phyloP scores from a whole-genome alignment of 2,329 filamentous ascomycete genomes.

The Claviceps arundinis region DNA sequence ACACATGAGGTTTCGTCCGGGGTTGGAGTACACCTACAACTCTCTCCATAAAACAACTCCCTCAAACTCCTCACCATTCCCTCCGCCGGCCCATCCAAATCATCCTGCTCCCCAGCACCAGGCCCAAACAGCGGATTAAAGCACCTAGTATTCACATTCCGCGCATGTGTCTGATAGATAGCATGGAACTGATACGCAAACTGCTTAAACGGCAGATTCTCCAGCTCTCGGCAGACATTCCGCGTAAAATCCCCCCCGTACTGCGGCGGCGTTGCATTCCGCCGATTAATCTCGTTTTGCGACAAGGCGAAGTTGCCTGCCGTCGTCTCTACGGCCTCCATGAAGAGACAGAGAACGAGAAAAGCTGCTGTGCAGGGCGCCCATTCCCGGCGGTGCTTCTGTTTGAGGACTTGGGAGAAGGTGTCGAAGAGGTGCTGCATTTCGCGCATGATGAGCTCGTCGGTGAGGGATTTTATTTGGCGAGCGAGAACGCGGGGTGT shows the following conservation, averaged over 20 bases:
- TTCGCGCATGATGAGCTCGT: slow-evolving; percentile 40
- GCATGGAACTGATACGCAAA: slow-evolving; percentile 48
- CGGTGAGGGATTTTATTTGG: slow-evolving; percentile 42
- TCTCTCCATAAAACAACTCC: slow-evolving; percentile 27
- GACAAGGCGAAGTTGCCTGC: slow-evolving; percentile 38
- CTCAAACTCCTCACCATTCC: slow-evolving; percentile 34
- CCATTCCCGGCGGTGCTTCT: slow-evolving; percentile 39
- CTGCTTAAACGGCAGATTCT: slow-evolving; percentile 47
- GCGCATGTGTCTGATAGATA: slow-evolving; percentile 43
- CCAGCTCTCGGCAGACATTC: slow-evolving; percentile 34
- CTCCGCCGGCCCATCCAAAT: slow-evolving; percentile 31
- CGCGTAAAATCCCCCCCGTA: slow-evolving; percentile 32
- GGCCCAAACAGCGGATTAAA: slow-evolving; percentile 44
- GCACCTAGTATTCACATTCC: slow-evolving; percentile 32
- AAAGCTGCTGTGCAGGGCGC: slow-evolving; percentile 44
- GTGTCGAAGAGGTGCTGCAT: slow-evolving; percentile 37
- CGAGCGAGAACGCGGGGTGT: slow-evolving; percentile 42
- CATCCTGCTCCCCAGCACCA: slow-evolving; percentile 25
- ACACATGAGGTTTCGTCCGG: too few species aligned
- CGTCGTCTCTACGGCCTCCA: slow-evolving; percentile 42
- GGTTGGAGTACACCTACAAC: slow-evolving; percentile 26
- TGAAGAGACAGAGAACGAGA: slow-evolving; percentile 42
- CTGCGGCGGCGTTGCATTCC: slow-evolving; percentile 22
- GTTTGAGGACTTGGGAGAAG: slow-evolving; percentile 40
- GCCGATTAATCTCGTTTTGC: slow-evolving; percentile 35